A percentile compares a stretch with the other conserved stretches of the same genome.
phyloP scores from a whole-genome alignment of 2,329 filamentous ascomycete genomes.

The Claviceps purpurea region DNA sequence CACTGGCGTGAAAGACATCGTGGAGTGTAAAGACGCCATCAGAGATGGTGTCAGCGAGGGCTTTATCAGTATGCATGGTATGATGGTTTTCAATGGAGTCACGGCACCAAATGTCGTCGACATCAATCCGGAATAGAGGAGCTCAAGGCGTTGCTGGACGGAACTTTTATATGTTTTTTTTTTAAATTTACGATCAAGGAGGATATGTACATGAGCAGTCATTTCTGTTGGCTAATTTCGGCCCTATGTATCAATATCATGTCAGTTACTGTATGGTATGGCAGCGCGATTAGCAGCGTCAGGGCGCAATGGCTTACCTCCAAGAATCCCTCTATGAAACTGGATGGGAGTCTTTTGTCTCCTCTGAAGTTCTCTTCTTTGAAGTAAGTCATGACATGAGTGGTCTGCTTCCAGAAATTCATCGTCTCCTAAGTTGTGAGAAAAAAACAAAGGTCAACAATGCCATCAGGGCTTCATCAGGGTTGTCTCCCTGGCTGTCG shows the following conservation, averaged over 20 bases:
- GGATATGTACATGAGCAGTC: conserved; percentile 22
- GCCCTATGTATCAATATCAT: conserved; percentile 26
- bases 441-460: background rate
- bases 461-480: background rate
- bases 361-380: conserved; percentile 67
- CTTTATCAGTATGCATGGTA: conserved; percentile 6
- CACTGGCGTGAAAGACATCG: background rate
- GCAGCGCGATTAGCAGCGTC: background rate
- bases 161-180: conserved; percentile 8
- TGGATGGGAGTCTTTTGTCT: conserved; percentile 66
- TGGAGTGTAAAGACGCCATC: background rate
- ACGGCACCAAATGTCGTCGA: background rate
- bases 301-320: conserved; percentile 49
- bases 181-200: conserved; percentile 8
- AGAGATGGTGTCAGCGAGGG: background rate
- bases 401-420: conserved; percentile 98
- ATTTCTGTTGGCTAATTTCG: conserved; percentile 34
- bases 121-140: conserved; percentile 10
- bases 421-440: conserved; percentile 62
- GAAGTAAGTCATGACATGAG: conserved; percentile 96
- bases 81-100: background rate
- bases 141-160: conserved; percentile 19
- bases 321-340: conserved; percentile 89
- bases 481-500: background rate
- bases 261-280: background rate